A percentile compares a stretch with the other conserved stretches of the same genome.
phyloP scores from a whole-genome alignment of 257 asterid genomes.

The Nicotiana undulata region DNA sequence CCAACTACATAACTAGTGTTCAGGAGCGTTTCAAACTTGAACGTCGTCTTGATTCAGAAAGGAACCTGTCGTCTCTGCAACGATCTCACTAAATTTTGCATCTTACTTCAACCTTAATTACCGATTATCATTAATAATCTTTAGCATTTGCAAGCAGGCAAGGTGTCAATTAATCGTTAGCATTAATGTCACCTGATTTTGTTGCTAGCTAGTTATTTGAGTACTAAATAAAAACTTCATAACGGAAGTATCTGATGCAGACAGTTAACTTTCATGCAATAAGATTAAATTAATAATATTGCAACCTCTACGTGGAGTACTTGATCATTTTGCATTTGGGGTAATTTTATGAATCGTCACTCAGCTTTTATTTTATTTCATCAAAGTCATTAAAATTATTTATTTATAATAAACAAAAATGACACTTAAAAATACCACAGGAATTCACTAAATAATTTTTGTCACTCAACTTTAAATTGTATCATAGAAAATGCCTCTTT shows the following conservation, averaged over 20 bases:
- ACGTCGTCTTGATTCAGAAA: constrained; percentile 26
- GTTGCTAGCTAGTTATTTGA: background rate
- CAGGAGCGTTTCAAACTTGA: constrained; percentile 52
- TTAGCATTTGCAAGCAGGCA: background rate
- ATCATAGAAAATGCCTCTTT: too few species aligned
- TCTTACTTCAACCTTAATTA: background rate
- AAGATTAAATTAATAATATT: too few species aligned
- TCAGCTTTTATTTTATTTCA: too few species aligned
- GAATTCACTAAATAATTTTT: too few species aligned
- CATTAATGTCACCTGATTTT: background rate
- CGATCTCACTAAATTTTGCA: background rate
- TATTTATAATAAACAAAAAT: too few species aligned
- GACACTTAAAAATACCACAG: too few species aligned
- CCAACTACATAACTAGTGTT: constrained; percentile 41
- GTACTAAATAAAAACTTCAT: background rate
- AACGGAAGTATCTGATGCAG: background rate
- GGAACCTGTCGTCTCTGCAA: background rate
- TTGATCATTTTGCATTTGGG: background rate
- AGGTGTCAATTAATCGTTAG: background rate
- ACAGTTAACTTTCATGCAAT: background rate
- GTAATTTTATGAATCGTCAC: too few species aligned
- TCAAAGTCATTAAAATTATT: too few species aligned
- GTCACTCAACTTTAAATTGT: too few species aligned
- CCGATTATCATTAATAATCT: background rate
- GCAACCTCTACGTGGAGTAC: background rate